Evolutionary conservation across 148 eudicot species (phyloP), one percentile per base, ranked within the genome.

Genomic region (Dysphania ambrosioides): DNA sequence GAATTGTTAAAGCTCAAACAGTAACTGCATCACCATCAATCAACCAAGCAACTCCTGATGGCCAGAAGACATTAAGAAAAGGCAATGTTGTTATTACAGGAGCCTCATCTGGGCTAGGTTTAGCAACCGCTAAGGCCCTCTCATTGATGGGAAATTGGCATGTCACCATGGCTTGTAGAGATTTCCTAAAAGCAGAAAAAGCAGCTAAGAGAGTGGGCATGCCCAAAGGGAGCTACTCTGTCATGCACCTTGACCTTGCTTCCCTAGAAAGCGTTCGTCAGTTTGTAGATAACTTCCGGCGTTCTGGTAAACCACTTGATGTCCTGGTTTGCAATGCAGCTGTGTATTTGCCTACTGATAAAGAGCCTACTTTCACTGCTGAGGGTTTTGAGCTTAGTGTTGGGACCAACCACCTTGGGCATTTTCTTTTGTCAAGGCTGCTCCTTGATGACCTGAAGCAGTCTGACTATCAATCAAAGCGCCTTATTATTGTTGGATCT

Each of bases 41-140:
- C 65, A 75, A 31, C 75, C 88, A 82, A 75, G 75, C 77, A 16
- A 67, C 89, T 16, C 69, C 82, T 13, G 91, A 79, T 31, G 81
- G 72, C 21, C 90, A 90, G 83, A 91, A 90, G 81, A 91, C 93
- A 13, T 80, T 91, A 8, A 85, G 97, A 71, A 88, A 94, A 75
- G 97, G 97, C 70, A 86, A 59, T 75, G 97, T 86, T n/a, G 75
- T 94, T 6, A 87, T 94, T 77, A 94, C 98, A 1, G 98, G 98
- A 27, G 96, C 98, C 64, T 94, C 98, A 34, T 94, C 98, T 1
- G 98, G 98, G 18, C 71, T 94, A 61, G 98, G 98, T 31, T 88
- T 94, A 49, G 97, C 98, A 61, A 86, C 98, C 7, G 98, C 97
- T 7, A 94, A 88, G 79, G 90, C 93, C 11, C 81, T 94, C 18